Base-by-base conservation (phyloP, 148 eudicot genomes). In the Fagopyrum tataricum region DNA sequence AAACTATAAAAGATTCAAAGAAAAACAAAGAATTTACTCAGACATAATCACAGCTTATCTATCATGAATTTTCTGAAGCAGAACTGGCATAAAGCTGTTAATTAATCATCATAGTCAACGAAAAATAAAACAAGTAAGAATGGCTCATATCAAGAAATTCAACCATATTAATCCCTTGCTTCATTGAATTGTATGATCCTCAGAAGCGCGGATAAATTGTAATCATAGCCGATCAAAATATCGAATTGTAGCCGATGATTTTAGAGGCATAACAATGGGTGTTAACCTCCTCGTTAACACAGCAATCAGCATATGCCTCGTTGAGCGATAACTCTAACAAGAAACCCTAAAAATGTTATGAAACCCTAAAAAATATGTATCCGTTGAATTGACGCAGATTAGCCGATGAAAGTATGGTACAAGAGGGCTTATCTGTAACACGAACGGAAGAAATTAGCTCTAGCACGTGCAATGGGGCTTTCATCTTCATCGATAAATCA, bases 31-130 rank as follows among this genome's bases (percentile, higher is more conserved):
- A n/a, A 14, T 51, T 55, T 81, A 88, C 91, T 91, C 94, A 87
- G 90, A 73, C 0, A 52, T 71, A 46, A 44, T 23, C 26, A 86
- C 94, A 87, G 94, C 94, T 89, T 87, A 74, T 89, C 97, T 72
- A 86, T 91, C 92, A 89, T 59, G 87, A 86, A 83, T 87, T 91
- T 76, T 91, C 97, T 75, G 97, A 87, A 91, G 97, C 97, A 91
- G 97, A 91, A 91, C 93, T 91, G 96, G 96, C 96, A 78, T 84
- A 82, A 1, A 84, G 90, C 92, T 88, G 91, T 46, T 58, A 41
- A 53, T 46, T 21, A 73, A 47, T 86, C 90, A 44, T 86, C 90
- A 86, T 53, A 7, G 85, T 89, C 70, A 46, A 31, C 5, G 15
- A 0, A 23, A 1, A 6, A 3, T 0, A 71, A 24, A 44, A 44